Percentiles rank a stretch among this genome's conserved stretches.
Conservation (phyloP, 2,329 filamentous ascomycete species). For the Ophiosphaerella narmari region DNA sequence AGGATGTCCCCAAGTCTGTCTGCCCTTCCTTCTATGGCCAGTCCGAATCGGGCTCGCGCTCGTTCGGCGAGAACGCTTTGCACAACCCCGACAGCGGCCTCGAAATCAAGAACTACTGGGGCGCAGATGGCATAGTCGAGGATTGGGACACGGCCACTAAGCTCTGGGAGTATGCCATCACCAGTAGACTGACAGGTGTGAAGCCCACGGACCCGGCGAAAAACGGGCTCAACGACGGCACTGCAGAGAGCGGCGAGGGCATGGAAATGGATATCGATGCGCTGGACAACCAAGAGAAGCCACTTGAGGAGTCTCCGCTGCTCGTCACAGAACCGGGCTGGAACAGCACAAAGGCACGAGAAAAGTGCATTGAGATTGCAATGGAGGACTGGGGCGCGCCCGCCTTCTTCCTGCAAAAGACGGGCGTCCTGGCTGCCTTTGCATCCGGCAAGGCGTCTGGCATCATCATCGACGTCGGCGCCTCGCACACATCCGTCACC, state of each 20-base stretch:
- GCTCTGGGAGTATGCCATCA: constrained; percentile 91
- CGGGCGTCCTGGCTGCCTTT: constrained; percentile 88
- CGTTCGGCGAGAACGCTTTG: constrained; percentile 91
- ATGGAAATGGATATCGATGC: constrained; percentile 61
- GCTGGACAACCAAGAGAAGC: constrained; percentile 68
- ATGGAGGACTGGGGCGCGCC: constrained; percentile 97
- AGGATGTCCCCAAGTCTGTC: constrained; percentile 94
- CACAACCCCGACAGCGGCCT: constrained; percentile 75
- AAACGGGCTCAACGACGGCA: constrained; percentile 77
- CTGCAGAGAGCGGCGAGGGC: constrained; percentile 60
- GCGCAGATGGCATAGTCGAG: constrained; percentile 84
- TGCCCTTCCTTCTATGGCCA: constrained; percentile 86
- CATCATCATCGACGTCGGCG: constrained; percentile 89
- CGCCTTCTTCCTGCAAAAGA: constrained; percentile 90
- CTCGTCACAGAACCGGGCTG: constrained; percentile 93
- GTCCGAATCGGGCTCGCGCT: constrained; percentile 54
- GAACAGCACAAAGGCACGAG: constrained; percentile 84
- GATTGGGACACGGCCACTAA: constrained; percentile 92
- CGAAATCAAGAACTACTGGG: constrained; percentile 91
- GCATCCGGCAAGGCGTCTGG: constrained; percentile 92
- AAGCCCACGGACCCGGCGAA: constrained; percentile 70
- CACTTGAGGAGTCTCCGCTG: constrained; percentile 85
- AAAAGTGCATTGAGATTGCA: constrained; percentile 93
- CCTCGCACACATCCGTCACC: constrained; percentile 84
- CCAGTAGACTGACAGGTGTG: constrained; percentile 81